Base-by-base conservation (phyloP, 495 filamentous ascomycete genomes). In the Neurospora intermedia region DNA sequence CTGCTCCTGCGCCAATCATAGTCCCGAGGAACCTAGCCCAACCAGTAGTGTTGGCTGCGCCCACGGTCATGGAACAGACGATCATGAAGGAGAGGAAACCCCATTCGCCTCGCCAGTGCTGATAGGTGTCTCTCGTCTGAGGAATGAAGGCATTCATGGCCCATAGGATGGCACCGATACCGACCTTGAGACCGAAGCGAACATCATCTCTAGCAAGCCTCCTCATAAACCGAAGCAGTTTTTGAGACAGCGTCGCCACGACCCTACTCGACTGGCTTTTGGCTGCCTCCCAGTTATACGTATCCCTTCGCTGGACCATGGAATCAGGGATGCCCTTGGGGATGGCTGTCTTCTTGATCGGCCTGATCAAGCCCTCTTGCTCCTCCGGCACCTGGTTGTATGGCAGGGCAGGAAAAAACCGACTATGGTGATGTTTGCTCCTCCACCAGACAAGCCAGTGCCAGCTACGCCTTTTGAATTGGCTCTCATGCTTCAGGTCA, bases 11-110 rank as follows among this genome's bases (percentile, higher is more conserved):
- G 23, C 96, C 96, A 31, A 97, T 82, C 72, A 92, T 87, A 7
- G 94, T 98, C 70, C 96, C 96, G n/a, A 92, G 82, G 76, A 98
- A 96, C 73, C 96, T 90, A 71, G 93, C 87, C 82, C 87, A 89
- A 5, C 93, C 94, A 6, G 95, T 97, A 23, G 94, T 97, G 77
- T 98, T 99, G 16, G 93, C 92, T 23, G 95, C 92, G 11, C 96
- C 96, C 48, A 97, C 93, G 0, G 95, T 98, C 95, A 98, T 98
- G 7, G 92, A 92, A 80, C 95, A 97, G 20, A 99, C 96, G 71
- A 98, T 87, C 96, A 99, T 99, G 83, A 97, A 99, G 0, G 95
- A 97, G 45, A 98, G 80, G 2, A 98, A 84, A 15, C 95, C 96
- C 96, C 96, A 99, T 86, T 99, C 96, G 1, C 95, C 96, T 76